Evolutionary conservation across 305 asterid genomes (phyloP), one percentile per base, ranked within the genome.

Genomic region (Coffea humblotiana): DNA sequence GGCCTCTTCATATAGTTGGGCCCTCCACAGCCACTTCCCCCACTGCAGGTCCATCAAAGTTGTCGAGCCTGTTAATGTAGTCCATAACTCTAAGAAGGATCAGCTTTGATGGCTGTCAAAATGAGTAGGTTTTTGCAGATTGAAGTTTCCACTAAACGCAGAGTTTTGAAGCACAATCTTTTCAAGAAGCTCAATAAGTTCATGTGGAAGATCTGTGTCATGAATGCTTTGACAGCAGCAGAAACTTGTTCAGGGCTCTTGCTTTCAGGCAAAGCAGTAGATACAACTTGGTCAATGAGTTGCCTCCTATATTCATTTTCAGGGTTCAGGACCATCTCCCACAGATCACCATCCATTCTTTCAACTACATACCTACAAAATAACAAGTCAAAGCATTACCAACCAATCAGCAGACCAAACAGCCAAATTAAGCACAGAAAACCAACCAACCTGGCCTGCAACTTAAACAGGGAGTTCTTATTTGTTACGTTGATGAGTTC

Each of bases 231-330:
- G 79, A 96, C 98, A 84, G 99, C 98, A 23, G 99, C 99, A 83
- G 99, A 96, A 82, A 96, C 99, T 90, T 96, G 99, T 84, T 96
- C 99, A 13, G 99, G 99, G 83, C 98, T 94, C 91, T 96, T 94
- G 96, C 98, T 96, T 84, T 96, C 99, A 19, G 99, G 98, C 89
- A 96, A 87, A 71, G 99, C 99, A 93, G 99, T 96, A 70, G 99
- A 96, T 61, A 94, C 98, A 84, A 96, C 98, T 92, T 96, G 99
- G 88, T 96, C 99, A 79, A 96, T 96, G 84, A 96, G 97, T 91
- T 92, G 92, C 88, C 99, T 90, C 86, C 98, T 93, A 84, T 87
- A 96, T 85, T 96, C 99, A 88, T 96, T 96, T 87, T 96, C 99
- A 21, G 98, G 98, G 79, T 89, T 93, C 85, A 96, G 97, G 86